Evolutionary conservation across 139 green algal species (phyloP).

Genomic region (Zygnema cylindricum): DNA sequence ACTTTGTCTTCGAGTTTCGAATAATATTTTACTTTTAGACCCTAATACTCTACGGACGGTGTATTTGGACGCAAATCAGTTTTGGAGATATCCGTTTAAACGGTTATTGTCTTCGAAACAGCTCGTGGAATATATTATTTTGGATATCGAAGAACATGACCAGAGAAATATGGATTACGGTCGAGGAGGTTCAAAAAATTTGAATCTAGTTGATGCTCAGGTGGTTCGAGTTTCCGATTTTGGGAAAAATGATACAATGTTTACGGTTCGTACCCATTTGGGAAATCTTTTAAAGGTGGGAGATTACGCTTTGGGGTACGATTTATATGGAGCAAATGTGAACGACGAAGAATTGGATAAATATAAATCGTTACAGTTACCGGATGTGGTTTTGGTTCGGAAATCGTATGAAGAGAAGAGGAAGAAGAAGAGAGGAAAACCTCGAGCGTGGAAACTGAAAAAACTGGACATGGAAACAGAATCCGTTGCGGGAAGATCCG

Average conservation of each 20-base stretch:
- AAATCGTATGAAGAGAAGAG: slow-evolving; percentile 93
- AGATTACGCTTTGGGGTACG: slow-evolving; percentile 89
- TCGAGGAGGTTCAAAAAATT: slow-evolving; percentile 6
- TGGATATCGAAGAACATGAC: slow-evolving; percentile 83
- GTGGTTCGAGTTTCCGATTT: slow-evolving; percentile 88
- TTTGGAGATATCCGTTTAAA: slow-evolving; percentile 79
- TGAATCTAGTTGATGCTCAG: slow-evolving; percentile 71
- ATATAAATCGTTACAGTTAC: slow-evolving; percentile 63
- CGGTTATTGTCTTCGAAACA: slow-evolving; percentile 73
- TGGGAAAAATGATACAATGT: slow-evolving; percentile 86
- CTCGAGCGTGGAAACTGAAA: slow-evolving; percentile 62
- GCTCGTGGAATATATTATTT: slow-evolving; percentile 86
- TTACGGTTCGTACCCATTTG: slow-evolving; percentile 82
- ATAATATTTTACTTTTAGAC: slow-evolving; percentile 85
- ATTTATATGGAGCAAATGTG: slow-evolving; percentile 81
- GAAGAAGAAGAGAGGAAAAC: slow-evolving; percentile 56
- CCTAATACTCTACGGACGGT: slow-evolving; percentile 78
- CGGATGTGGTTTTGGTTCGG: slow-evolving; percentile 87
- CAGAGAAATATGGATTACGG: neutral
- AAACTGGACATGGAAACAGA: slow-evolving; percentile 46
- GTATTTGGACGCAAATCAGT: slow-evolving; percentile 75
- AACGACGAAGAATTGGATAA: slow-evolving; percentile 81
- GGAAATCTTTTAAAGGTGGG: slow-evolving; percentile 74
- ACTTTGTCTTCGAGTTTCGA: slow-evolving; percentile 84
- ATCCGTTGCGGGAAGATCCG: slow-evolving; percentile 18